A percentile compares a stretch with the other conserved stretches of the same genome.
phyloP scores from a whole-genome alignment of 1,139 yeast genomes.

The Scheffersomyces cryptocercus region DNA sequence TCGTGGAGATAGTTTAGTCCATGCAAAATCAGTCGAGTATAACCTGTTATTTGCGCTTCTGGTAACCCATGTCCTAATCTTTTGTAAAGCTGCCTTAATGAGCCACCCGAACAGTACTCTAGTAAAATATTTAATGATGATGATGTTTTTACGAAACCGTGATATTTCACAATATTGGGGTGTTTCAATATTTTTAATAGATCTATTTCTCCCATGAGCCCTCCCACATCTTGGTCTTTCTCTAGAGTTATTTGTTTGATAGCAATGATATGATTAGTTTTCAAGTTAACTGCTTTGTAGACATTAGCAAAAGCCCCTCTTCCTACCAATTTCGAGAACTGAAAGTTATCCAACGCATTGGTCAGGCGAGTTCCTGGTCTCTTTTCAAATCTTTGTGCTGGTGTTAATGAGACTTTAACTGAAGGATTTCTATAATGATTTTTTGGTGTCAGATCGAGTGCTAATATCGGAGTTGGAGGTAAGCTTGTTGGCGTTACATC shows the following conservation, averaged over 20 bases:
- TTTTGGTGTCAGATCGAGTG: conserved; percentile 1
- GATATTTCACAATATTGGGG: conserved; percentile 84
- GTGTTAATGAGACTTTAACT: conserved; percentile 51
- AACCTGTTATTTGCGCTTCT: conserved; percentile 60
- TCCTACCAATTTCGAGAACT: conserved; percentile 64
- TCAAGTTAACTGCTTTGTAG: conserved; percentile 63
- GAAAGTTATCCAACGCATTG: conserved; percentile 54
- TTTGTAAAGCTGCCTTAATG: conserved; percentile 69
- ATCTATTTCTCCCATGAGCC: conserved; percentile 81
- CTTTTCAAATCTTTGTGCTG: conserved; percentile 54
- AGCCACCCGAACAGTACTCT: conserved; percentile 81
- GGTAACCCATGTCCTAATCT: conserved; percentile 54
- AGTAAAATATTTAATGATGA: conserved; percentile 71
- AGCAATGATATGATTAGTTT: conserved; percentile 74
- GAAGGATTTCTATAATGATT: conserved; percentile 30
- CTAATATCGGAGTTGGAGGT: neutral
- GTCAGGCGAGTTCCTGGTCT: conserved; percentile 37
- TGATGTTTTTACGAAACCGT: conserved; percentile 77
- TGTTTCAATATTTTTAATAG: conserved; percentile 80
- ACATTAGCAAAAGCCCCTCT: conserved; percentile 82
- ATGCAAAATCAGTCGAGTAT: conserved; percentile 67
- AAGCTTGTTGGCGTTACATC: neutral
- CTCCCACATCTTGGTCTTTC: conserved; percentile 43
- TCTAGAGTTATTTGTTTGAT: conserved; percentile 76
- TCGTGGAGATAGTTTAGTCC: conserved; percentile 72